Evolutionary conservation across 805 yeast genomes (phyloP), one percentile per base, ranked within the genome.

Genomic region (Myxozyma kluyveri): DNA sequence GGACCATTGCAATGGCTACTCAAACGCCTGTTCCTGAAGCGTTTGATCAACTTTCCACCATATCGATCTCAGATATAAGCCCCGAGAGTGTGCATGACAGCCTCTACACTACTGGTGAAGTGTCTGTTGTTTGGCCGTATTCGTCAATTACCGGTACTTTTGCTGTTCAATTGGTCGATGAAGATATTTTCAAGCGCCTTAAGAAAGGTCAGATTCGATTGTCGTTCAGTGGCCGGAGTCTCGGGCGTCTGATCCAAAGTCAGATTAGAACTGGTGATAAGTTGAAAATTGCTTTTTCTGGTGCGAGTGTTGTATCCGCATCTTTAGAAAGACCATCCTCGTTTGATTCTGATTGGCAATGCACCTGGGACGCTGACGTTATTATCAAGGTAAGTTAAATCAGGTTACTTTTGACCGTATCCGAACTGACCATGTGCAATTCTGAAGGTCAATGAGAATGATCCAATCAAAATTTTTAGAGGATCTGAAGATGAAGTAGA

Each of bases 91-190:
- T 26, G 10, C 17, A 26, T 10, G 31, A 35, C 10, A 18, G 23
- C 3, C 36, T 40, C 4, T 49, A 5, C 17, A 12, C 39, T 3
- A 10, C 38, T 14, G 60, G 60, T 24, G 23, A 35, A 33, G 47
- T 54, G 10, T 52, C 60, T 17, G 44, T 49, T n/a, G 18, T 54
- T 1, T 56, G 54, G 54, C 60, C 60, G 4, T 56, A 42, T 35
- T 54, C 59, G n/a, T 47, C 60, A 6, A 10, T 26, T 2, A 21
- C 41, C 10, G 19, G 27, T n/a, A 40, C 43, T 14, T 54, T 48
- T 41, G 32, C 57, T 10, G 33, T 56, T 4, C 35, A 42, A 38
- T 32, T 56, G 19, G 42, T 43, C 12, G 58, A 56, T 22, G 23
- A 23, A 6, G 60, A 56, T 38, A 21, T 56, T 7, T 17, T 24